Evolutionary conservation across 371 early-diverging fungal genomes (phyloP).

Genomic region (Parasitella parasitica): DNA sequence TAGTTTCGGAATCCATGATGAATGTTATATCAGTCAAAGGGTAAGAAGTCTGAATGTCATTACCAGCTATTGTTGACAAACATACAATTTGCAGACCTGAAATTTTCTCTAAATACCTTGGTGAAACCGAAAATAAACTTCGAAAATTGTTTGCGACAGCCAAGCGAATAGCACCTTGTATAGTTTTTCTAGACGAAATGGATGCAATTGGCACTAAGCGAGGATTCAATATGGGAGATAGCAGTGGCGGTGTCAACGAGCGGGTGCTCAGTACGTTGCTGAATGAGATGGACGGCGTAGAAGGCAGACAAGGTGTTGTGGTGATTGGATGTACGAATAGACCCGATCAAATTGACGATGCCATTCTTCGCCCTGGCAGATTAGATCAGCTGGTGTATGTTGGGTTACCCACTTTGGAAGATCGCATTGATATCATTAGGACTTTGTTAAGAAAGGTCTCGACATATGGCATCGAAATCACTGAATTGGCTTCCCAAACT

Average conservation of each 20-base stretch:
- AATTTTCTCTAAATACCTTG: constrained; percentile 85
- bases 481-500: constrained; percentile 44
- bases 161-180: constrained; percentile 78
- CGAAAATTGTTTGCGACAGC: constrained; percentile 85
- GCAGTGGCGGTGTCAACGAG: constrained; percentile 74
- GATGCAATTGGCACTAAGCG: constrained; percentile 82
- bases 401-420: constrained; percentile 56
- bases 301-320: constrained; percentile 70
- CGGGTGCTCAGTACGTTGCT: constrained; percentile 73
- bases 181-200: constrained; percentile 91
- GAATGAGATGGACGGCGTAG: constrained; percentile 91
- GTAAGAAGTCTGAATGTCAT: constrained; percentile 31
- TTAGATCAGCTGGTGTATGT: constrained; percentile 73
- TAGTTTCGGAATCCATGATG: constrained; percentile 68
- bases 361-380: constrained; percentile 82
- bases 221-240: constrained; percentile 43
- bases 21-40: constrained; percentile 80
- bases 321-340: constrained; percentile 83
- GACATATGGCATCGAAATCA: constrained; percentile 35
- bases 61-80: not conserved
- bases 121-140: constrained; percentile 87
- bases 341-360: constrained; percentile 83
- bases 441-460: constrained; percentile 23
- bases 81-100: constrained; percentile 54
- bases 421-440: constrained; percentile 54